Base-by-base conservation (phyloP, 2,329 filamentous ascomycete genomes). In the Pseudodiploospora longispora region DNA sequence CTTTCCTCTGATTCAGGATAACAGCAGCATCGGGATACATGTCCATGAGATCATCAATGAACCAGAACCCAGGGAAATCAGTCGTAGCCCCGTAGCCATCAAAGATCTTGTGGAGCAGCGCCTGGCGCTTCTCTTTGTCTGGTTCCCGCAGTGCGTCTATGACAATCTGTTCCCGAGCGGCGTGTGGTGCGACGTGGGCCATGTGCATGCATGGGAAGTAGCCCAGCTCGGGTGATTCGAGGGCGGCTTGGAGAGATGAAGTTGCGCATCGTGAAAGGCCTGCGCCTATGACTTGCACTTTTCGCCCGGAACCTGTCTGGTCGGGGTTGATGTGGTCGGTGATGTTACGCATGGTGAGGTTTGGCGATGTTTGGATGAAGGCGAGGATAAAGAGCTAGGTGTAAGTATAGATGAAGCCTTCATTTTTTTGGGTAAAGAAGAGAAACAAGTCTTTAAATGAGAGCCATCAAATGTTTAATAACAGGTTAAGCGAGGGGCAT, bases 21-120 rank as follows among this genome's bases (percentile, higher is more conserved):
- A 67, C 40, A 1, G 52, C 48, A 1, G 59, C 60, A 3, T 64
- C 58, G 0, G 62, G 62, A 6, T 63, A 67, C 51, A 64, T 59
- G 30, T 67, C 64, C 60, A 66, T 64, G 32, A 67, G 46, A 34
- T 66, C 63, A 7, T 60, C 55, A 0, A 56, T 49, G 47, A 67
- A 66, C 35, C 52, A 52, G 4, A 59, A 51, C 1, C 52, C 58
- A 0, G 63, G 63, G 9, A 65, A 55, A 40, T 66, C 51, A 34
- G 54, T 50, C 1, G 55, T 50, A 6, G 57, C 55, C 0, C 50
- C 50, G 40, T 63, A 59, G 1, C 62, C 61, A 10, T 58, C 52
- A 33, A 64, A 55, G 7, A 66, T 48, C 28, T 55, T 38, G n/a
- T 51, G 52, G 0, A 65, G 48, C 19, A 65, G 45, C 39, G 60